Base-by-base conservation (phyloP, 2,329 filamentous ascomycete genomes). In the Malbranchea cinnamomea region DNA sequence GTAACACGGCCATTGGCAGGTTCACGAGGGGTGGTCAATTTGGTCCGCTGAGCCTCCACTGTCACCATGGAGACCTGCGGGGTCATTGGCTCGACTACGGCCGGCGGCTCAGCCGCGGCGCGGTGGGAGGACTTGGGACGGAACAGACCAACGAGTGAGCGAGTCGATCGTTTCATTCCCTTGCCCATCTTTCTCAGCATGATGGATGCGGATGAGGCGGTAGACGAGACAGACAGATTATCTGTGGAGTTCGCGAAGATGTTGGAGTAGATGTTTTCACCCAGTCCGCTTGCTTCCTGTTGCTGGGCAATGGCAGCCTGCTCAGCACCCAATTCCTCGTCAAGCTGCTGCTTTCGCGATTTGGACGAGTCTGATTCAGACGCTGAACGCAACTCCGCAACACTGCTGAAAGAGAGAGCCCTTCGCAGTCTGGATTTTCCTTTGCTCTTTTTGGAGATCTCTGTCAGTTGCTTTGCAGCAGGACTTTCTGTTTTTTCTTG, bases 371-470 rank as follows among this genome's bases (percentile, higher is more conserved):
- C 75, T 41, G 76, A 68, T 4, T 69, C 74, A 7, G 74, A 75
- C 8, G 75, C 78, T 48, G 78, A 78, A 38, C 78, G 71, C 27
- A 98, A 72, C 49, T 98, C 89, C 6, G 87, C 82, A 23, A 85
- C 82, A 51, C 87, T 95, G 28, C 89, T 85, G 56, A 98, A 98
- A 0, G 89, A 98, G 47, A 98, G 93, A 0, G 89, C 89, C 43
- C 89, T 71, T 32, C 89, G 74, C 36, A 98, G 63, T 41, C 85
- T 69, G 2, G 78, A 81, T 58, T 94, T 94, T 49, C 72, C 79
- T 16, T 63, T 63, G 31, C 82, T 81, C 49, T 80, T 87, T 41
- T 87, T 79, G 37, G 77, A 87, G 33, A 95, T 66, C n/a, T 85
- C 83, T 26, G 80, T 74, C 22, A 95, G 68, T 34, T 91, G 83